phyloP scores from a whole-genome alignment of 306 rosid species.

The Psophocarpus tetragonolobus region DNA sequence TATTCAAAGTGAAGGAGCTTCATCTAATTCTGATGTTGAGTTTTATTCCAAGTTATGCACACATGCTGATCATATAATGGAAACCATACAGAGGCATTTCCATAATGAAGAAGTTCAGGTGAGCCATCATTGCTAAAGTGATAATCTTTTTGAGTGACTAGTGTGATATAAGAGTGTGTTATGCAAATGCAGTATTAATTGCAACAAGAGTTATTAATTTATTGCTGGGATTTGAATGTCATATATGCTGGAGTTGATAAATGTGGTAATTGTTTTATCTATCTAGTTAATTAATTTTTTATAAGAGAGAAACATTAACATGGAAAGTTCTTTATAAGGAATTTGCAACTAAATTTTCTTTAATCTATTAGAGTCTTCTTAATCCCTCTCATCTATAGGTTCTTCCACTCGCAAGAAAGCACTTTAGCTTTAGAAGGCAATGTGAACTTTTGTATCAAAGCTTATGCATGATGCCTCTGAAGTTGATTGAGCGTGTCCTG shows the following conservation, averaged over 20 bases:
- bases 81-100: constrained; percentile 89
- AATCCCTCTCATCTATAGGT: constrained; percentile 58
- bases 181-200: constrained; percentile 16
- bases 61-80: constrained; percentile 95
- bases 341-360: constrained; percentile 5
- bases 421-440: constrained; percentile 82
- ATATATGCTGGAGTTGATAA: constrained; percentile 36
- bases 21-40: constrained; percentile 79
- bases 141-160: constrained; percentile 28
- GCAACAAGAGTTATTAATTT: constrained; percentile 9
- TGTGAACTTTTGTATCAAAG: constrained; percentile 88
- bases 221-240: constrained; percentile 25
- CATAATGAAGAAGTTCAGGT: constrained; percentile 94
- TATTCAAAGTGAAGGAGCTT: constrained; percentile 90
- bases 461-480: constrained; percentile 96
- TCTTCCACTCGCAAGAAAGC: constrained; percentile 93
- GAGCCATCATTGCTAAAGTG: constrained; percentile 36
- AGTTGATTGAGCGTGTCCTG: constrained; percentile 88
- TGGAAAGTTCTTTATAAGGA: constrained; percentile 29
- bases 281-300: constrained; percentile 20
- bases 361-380: constrained; percentile 29
- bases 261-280: constrained; percentile 10
- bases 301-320: not conserved
- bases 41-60: constrained; percentile 86
- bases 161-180: constrained; percentile 9